Evolutionary conservation across 2,329 filamentous ascomycete species (phyloP), one percentile per base, ranked within the genome.

Genomic region (Lasiodiplodia citricola): DNA sequence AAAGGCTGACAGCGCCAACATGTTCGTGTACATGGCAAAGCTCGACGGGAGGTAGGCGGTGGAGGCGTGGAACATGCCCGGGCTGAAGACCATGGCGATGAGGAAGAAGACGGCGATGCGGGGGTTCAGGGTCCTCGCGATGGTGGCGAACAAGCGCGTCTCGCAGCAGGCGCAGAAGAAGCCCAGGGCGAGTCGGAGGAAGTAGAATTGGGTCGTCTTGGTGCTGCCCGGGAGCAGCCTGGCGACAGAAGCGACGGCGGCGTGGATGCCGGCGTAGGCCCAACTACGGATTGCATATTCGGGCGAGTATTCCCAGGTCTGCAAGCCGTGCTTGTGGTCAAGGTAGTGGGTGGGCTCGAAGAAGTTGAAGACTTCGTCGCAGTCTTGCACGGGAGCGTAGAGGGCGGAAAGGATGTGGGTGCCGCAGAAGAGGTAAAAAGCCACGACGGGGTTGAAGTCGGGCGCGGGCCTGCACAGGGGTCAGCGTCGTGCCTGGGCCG

Each of bases 221-320:
- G 79, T 81, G 38, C 74, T 76, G 11, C 82, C 74, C 21, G 80
- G 75, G 21, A 82, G 75, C 4, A 96, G 75, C 47, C 89, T 86
- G 38, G 89, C 87, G 21, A 93, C 73, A 71, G 88, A 92, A 55
- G 90, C 91, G 56, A 92, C 81, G 23, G 90, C 73, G 31, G 94
- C 92, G 80, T 99, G 95, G 1, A 97, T 81, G 5, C 85, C 87
- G 47, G 96, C 85, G 76, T 99, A 99, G 25, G 94, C 85, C 96
- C 96, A 99, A 82, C 94, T 97, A 71, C 96, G 90, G 74, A 99
- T 97, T 63, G 94, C 92, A 81, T 92, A 98, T 69, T 95, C 91
- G 5, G 96, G 96, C 0, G 95, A 97, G 81, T 98, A 99, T 80
- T 99, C 96, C 96, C 96, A 99, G 1, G 96, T 99, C 83, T 99